These are phyloP conservation scores for Nitzschia sp. DNA, from an alignment of 108 stramenopile species.

Conservation along the genomic window DNA sequence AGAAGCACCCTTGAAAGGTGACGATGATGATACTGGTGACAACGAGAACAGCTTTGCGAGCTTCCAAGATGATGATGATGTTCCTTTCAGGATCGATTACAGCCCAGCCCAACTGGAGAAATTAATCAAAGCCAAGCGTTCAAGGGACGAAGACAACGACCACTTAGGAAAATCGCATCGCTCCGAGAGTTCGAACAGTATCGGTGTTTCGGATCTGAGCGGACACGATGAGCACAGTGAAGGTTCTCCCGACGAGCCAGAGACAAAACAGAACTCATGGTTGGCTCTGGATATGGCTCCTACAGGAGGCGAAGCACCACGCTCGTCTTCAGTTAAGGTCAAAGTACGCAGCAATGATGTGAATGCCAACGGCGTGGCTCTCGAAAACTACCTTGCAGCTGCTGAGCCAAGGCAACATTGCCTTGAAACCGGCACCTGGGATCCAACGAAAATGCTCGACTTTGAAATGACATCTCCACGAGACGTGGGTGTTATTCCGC, in stretches of 20 bases:
- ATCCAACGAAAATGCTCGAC: neutral
- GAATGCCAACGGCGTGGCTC: neutral
- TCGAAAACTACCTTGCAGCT: conserved; percentile 1
- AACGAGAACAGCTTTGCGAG: conserved; percentile 6
- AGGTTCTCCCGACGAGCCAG: neutral
- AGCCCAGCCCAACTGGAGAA: neutral
- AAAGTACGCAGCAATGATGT: neutral
- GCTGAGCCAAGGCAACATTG: neutral
- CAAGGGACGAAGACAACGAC: neutral
- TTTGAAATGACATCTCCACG: neutral
- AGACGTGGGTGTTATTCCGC: neutral
- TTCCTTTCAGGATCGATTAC: neutral
- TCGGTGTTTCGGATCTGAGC: neutral
- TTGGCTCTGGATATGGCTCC: neutral
- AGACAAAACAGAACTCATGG: neutral
- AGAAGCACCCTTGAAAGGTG: conserved; percentile 2
- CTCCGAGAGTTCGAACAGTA: neutral
- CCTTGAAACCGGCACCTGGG: neutral
- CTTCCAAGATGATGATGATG: neutral
- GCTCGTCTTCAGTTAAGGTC: neutral
- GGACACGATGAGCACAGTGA: neutral
- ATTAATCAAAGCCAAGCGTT: neutral
- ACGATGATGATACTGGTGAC: neutral
- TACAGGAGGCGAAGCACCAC: neutral
- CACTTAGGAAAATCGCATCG: neutral